phyloP scores from a whole-genome alignment of 2,329 filamentous ascomycete genomes.

The Malbranchea zuffiana region DNA sequence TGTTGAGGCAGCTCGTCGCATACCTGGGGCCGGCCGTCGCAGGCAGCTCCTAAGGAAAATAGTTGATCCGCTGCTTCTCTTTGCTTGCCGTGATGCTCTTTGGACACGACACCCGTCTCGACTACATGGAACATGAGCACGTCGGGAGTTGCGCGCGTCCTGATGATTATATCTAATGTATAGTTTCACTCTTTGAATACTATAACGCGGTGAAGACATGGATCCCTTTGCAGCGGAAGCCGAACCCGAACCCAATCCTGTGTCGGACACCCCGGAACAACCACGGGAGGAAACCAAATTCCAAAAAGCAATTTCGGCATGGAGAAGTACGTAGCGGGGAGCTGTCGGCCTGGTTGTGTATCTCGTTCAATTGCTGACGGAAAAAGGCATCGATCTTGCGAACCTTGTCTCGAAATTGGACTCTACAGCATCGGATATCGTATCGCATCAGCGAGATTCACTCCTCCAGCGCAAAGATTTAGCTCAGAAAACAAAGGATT shows the following conservation, averaged over 20 bases:
- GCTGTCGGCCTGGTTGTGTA: not conserved
- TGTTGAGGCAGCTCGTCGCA: too few relatives aligned
- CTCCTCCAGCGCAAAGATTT: constrained; percentile 92
- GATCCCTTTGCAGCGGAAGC: constrained; percentile 34
- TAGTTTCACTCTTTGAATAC: too few relatives aligned
- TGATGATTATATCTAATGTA: too few relatives aligned
- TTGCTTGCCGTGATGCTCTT: too few relatives aligned
- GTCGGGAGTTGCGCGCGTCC: too few relatives aligned
- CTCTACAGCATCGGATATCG: constrained; percentile 87
- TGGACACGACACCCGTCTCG: too few relatives aligned
- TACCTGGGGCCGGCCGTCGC: too few relatives aligned
- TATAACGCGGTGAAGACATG: constrained; percentile 27
- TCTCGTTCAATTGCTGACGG: constrained; percentile 8
- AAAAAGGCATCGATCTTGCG: constrained; percentile 71
- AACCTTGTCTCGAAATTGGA: constrained; percentile 76
- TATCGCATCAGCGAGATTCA: constrained; percentile 86
- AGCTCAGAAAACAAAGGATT: constrained; percentile 98
- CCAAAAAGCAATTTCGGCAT: constrained; percentile 87
- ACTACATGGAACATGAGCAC: too few relatives aligned
- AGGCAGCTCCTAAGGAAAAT: constrained; percentile 8
- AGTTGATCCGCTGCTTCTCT: constrained; percentile 11
- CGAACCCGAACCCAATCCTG: constrained; percentile 16
- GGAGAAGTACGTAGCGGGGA: constrained; percentile 59
- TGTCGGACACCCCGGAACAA: constrained; percentile 22
- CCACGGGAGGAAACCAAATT: constrained; percentile 75